A percentile compares a stretch with the other conserved stretches of the same genome.
Evolutionary conservation across 2,329 filamentous ascomycete species (phyloP).

Genomic region (Botryosphaeria dothidea): DNA sequence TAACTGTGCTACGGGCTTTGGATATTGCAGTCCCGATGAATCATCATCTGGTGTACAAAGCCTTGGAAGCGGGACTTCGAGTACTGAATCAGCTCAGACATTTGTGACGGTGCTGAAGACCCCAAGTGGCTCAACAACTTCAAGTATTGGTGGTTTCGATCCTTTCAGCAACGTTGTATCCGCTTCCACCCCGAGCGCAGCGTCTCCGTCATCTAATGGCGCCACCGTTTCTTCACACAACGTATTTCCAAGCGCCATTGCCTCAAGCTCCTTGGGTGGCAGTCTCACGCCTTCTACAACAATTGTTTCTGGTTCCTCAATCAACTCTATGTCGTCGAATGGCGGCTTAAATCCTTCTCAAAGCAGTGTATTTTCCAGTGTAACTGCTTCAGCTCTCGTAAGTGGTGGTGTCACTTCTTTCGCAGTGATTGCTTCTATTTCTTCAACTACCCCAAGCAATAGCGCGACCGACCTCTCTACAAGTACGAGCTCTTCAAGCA

Average conservation of each 20-base stretch:
- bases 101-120: background rate
- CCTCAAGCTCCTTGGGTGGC: background rate
- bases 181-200: background rate
- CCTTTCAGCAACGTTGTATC: background rate
- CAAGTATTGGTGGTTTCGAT: background rate
- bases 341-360: background rate
- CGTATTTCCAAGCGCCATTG: background rate
- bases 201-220: background rate
- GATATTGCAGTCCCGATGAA: background rate
- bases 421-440: background rate
- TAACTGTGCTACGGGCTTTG: conserved; percentile 6
- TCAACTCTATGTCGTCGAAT: no score
- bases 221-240: background rate
- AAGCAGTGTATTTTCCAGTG: background rate
- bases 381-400: background rate
- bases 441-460: background rate
- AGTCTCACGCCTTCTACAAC: background rate
- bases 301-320: no score
- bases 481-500: background rate
- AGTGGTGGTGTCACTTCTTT: background rate
- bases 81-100: background rate
- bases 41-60: background rate
- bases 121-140: background rate
- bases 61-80: background rate
- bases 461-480: background rate